These are phyloP conservation scores for Salix caprea DNA, from an alignment of 345 rosid species.

Conservation along the genomic window DNA sequence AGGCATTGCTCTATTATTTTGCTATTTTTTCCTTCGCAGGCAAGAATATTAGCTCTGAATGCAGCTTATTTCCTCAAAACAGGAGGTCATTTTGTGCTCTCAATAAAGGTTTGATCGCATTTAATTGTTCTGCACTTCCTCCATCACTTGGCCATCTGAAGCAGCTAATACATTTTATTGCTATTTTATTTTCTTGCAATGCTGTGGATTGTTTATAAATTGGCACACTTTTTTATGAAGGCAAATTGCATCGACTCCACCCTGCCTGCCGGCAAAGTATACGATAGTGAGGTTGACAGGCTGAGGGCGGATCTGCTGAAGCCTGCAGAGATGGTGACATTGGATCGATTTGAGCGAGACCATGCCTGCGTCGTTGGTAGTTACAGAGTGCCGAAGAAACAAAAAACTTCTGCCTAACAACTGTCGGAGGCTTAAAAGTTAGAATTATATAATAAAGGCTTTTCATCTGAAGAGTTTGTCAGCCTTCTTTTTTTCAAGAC, in stretches of 20 bases:
- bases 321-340: slow-evolving; percentile 81
- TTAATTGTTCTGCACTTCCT: background rate
- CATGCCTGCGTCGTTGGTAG: slow-evolving; percentile 51
- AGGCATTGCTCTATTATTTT: background rate
- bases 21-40: slow-evolving; percentile 33
- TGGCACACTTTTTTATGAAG: slow-evolving; percentile 9
- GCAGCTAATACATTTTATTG: background rate
- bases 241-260: slow-evolving; percentile 95
- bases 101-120: slow-evolving; percentile 66
- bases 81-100: slow-evolving; percentile 93
- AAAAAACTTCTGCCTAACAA: too few relatives aligned
- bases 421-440: too few relatives aligned
- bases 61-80: slow-evolving; percentile 78
- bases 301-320: slow-evolving; percentile 74
- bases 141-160: background rate
- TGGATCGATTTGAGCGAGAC: slow-evolving; percentile 91
- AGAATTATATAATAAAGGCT: too few relatives aligned
- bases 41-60: slow-evolving; percentile 85
- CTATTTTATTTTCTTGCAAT: background rate
- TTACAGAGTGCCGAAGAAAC: too few relatives aligned
- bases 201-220: background rate
- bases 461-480: too few relatives aligned
- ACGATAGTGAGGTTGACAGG: slow-evolving; percentile 79
- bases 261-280: slow-evolving; percentile 74
- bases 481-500: too few relatives aligned